Evolutionary conservation across 208 protist genomes (phyloP), one percentile per base, ranked within the genome.

Genomic region (Acanthamoeba polyphaga): DNA sequence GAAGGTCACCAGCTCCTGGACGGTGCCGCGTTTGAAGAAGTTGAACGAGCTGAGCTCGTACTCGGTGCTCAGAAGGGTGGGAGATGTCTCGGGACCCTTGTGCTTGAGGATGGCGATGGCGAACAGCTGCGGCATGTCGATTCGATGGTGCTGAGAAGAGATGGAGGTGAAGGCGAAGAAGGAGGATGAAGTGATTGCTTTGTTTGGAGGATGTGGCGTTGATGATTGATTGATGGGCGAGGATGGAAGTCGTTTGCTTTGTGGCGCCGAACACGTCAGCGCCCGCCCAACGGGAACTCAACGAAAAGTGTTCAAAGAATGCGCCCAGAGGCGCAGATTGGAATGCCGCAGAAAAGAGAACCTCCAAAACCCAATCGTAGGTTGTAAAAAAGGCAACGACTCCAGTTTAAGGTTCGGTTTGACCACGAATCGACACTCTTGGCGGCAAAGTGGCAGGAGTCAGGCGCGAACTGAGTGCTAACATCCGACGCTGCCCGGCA

Each of bases 1-100:
- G 68, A 93, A 93, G 66, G 60, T 93, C 46, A 93, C 68, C 64
- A 93, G 88, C 88, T 93, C 88, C 34, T 93, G 58, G 7, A 93
- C 66, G 34, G 74, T 82, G 74, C 74, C 74, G 6, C 88, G 60
- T 24, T 93, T 93, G 88, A 93, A 93, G 68, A 93, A 93, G 46
- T 22, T 19, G 68, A 93, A 93, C 38, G 88, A 93, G 24, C 46
- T 80, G 62, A 93, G 88, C 68, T 93, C 88, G 51, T 80, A 93
- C 9, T 93, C 88, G n/a, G 66, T 62, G 46, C 43, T 46, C 34
- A 93, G 9, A 19, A 93, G 55, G 9, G 49, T 70, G 64, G 88
- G 88, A 8, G 88, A 27, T 19, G 34, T 38, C 38, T 64, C 88
- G 22, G 84, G 43, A 5, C 84, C 84, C 64, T 80, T 93, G 64